phyloP scores from a whole-genome alignment of 257 asterid species.

The Solanum verrucosum region DNA sequence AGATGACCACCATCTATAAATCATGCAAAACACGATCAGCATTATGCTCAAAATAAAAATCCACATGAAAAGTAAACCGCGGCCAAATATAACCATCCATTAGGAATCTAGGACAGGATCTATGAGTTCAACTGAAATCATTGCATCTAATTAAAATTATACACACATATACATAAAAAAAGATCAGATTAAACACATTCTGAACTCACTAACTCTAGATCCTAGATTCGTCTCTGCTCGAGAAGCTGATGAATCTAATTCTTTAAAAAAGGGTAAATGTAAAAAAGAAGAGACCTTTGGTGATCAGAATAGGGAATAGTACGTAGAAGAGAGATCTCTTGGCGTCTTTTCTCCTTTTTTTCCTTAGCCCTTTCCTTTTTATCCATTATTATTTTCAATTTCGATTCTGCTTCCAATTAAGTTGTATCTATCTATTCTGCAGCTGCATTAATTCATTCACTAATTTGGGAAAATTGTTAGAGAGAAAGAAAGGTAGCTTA shows the following conservation, averaged over 20 bases:
- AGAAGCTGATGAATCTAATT: not conserved
- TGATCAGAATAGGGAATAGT: constrained; percentile 72
- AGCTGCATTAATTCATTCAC: not conserved
- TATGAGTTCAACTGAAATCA: too few species aligned
- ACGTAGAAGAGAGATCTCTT: constrained; percentile 72
- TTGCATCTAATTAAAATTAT: too few species aligned
- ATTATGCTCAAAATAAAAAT: not conserved
- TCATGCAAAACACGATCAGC: not conserved
- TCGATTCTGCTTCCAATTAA: not conserved
- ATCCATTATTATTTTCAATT: constrained; percentile 23
- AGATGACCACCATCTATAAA: constrained; percentile 79
- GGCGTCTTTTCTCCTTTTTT: constrained; percentile 71
- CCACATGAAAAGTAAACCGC: not conserved
- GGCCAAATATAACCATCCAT: not conserved
- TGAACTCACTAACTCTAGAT: not conserved
- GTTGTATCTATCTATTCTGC: not conserved
- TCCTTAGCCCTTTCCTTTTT: constrained; percentile 62
- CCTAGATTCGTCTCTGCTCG: not conserved
- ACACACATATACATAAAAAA: not conserved
- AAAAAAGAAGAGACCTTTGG: constrained; percentile 33
- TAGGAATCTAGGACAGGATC: too few species aligned
- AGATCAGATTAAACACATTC: not conserved
- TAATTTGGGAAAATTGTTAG: not conserved
- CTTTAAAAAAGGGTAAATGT: accelerated
- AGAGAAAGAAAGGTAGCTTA: not conserved